These are phyloP conservation scores for Coriolopsis trogii DNA, from an alignment of 1,284 basidiomycete species.

Conservation along the genomic window DNA sequence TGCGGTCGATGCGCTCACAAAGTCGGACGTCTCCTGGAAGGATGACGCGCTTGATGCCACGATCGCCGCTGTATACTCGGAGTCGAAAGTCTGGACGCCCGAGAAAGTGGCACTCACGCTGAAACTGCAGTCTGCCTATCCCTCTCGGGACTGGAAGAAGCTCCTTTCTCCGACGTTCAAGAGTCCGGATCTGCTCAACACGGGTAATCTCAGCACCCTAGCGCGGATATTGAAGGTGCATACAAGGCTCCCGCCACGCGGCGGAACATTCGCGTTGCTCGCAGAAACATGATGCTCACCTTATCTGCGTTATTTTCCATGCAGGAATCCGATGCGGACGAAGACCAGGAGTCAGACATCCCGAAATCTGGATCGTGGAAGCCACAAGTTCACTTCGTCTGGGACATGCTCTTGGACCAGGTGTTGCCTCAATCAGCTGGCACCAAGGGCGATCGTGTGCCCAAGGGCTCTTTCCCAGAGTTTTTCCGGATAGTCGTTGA, in stretches of 20 bases:
- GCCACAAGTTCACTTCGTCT: slow-evolving; percentile 90
- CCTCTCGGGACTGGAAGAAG: slow-evolving; percentile 70
- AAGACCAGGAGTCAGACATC: slow-evolving; percentile 46
- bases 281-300: background rate
- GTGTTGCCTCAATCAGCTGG: slow-evolving; percentile 62
- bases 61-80: slow-evolving; percentile 53
- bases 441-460: slow-evolving; percentile 31
- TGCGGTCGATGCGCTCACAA: slow-evolving; percentile 61
- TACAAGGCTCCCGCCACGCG: slow-evolving; percentile 5
- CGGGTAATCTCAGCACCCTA: slow-evolving; percentile 73
- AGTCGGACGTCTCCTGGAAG: slow-evolving; percentile 72
- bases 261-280: slow-evolving; percentile 1
- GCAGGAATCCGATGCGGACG: slow-evolving; percentile 64
- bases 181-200: slow-evolving; percentile 64
- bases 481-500: slow-evolving; percentile 92
- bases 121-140: slow-evolving; percentile 62
- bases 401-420: slow-evolving; percentile 82
- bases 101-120: slow-evolving; percentile 88
- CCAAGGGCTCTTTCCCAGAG: slow-evolving; percentile 80
- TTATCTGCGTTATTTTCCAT: slow-evolving; percentile 9
- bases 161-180: slow-evolving; percentile 83
- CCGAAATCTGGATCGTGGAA: slow-evolving; percentile 76
- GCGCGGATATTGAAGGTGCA: slow-evolving; percentile 80
- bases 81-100: slow-evolving; percentile 73
- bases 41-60: slow-evolving; percentile 60